Evolutionary conservation across 2,329 filamentous ascomycete species (phyloP).

Genomic region (Tolypocladium capitatum): DNA sequence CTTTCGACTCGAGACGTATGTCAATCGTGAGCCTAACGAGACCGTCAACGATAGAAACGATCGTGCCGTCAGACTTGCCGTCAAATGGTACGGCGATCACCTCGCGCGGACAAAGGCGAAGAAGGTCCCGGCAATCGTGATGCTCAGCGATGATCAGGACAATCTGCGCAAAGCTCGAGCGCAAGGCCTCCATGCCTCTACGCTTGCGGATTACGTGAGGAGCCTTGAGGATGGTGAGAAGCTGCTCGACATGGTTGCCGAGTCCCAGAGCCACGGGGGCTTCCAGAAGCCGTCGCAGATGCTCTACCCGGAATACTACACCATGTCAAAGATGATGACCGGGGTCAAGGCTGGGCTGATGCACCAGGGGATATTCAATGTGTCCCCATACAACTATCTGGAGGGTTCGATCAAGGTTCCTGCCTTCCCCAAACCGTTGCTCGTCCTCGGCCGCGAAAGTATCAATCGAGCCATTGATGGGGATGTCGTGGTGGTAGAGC

Average conservation of each 20-base stretch:
- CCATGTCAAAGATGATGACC: constrained; percentile 85
- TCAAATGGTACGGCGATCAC: constrained; percentile 83
- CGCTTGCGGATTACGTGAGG: constrained; percentile 65
- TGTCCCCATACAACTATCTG: constrained; percentile 95
- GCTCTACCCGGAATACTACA: constrained; percentile 82
- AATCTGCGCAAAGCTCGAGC: constrained; percentile 71
- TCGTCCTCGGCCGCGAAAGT: constrained; percentile 85
- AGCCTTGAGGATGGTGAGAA: constrained; percentile 72
- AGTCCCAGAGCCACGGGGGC: constrained; percentile 56
- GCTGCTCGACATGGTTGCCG: constrained; percentile 85
- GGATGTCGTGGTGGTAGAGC: constrained; percentile 84
- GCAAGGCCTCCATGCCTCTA: constrained; percentile 58
- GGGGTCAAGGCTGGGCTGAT: constrained; percentile 77
- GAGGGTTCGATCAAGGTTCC: constrained; percentile 86
- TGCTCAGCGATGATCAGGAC: constrained; percentile 86
- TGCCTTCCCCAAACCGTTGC: constrained; percentile 75
- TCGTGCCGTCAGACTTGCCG: constrained; percentile 72
- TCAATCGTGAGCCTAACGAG: constrained; percentile 61
- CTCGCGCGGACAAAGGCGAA: constrained; percentile 50
- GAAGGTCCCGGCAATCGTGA: constrained; percentile 64
- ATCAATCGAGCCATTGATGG: constrained; percentile 91
- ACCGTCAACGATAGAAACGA: constrained; percentile 96
- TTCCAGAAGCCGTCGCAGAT: constrained; percentile 50
- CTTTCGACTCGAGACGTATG: constrained; percentile 83
- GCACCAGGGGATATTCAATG: constrained; percentile 91